These are phyloP conservation scores for Xylariaceae sp. DNA, from an alignment of 2,329 filamentous ascomycete species.

Conservation along the genomic window DNA sequence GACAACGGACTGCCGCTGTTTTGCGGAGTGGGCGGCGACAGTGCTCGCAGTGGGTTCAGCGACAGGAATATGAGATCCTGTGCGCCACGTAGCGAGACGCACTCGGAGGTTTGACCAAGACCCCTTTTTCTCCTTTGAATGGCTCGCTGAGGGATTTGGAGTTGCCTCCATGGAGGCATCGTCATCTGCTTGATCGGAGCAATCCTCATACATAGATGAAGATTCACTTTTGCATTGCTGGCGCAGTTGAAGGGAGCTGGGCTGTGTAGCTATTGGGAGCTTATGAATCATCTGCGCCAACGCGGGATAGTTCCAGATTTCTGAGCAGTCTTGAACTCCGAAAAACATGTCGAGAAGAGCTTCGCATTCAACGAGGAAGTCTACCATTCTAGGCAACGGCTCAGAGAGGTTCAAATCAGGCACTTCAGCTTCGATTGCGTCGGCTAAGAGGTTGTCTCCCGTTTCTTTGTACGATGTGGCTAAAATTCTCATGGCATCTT, in stretches of 20 bases:
- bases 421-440: slow-evolving; percentile 18
- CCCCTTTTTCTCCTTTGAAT: slow-evolving; percentile 12
- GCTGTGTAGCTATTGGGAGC: slow-evolving; percentile 17
- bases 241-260: slow-evolving; percentile 16
- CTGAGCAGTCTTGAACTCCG: slow-evolving; percentile 10
- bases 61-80: background rate
- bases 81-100: slow-evolving; percentile 1
- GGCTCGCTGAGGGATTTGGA: background rate
- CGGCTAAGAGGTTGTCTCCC: slow-evolving; percentile 14
- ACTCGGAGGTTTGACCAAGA: slow-evolving; percentile 18
- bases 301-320: background rate
- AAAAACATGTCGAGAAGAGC: slow-evolving; percentile 13
- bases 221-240: background rate
- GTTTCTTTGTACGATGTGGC: slow-evolving; percentile 18
- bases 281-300: slow-evolving; percentile 8
- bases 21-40: background rate
- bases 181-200: slow-evolving; percentile 4
- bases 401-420: slow-evolving; percentile 15
- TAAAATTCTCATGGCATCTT: slow-evolving; percentile 16
- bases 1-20: background rate
- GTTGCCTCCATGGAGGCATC: background rate
- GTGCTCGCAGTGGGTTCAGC: background rate
- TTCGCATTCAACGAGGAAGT: slow-evolving; percentile 13
- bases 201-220: background rate
- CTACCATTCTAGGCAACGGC: slow-evolving; percentile 16